A percentile compares a stretch with the other conserved stretches of the same genome.
These are phyloP conservation scores for Phlyctochytrium arcticum DNA, from an alignment of 192 early-diverging fungal species.

Conservation along the genomic window DNA sequence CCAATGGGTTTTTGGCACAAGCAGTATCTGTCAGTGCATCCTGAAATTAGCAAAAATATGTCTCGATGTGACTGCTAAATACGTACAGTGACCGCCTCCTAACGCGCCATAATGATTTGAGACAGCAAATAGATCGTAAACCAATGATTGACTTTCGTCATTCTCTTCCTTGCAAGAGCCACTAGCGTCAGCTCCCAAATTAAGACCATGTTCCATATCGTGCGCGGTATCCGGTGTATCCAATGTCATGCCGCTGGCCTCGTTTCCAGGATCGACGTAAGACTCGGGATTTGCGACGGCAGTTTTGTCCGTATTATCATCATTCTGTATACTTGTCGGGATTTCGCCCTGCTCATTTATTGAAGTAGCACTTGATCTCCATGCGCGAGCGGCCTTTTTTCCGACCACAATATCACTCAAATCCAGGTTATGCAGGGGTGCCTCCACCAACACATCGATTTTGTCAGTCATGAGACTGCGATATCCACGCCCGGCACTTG, in stretches of 20 bases:
- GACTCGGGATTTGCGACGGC: background rate
- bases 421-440: conserved; percentile 62
- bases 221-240: background rate
- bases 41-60: background rate
- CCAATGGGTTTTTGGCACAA: conserved; percentile 64
- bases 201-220: background rate
- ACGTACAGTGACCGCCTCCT: conserved; percentile 74
- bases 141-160: conserved; percentile 9
- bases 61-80: background rate
- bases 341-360: background rate
- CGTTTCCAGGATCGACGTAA: background rate
- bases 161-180: background rate
- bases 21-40: conserved; percentile 56
- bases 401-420: conserved; percentile 43
- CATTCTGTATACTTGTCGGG: background rate
- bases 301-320: background rate
- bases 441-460: conserved; percentile 69
- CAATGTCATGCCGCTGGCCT: no score
- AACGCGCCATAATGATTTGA: conserved; percentile 82
- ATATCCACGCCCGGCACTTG: conserved; percentile 48
- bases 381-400: conserved; percentile 8
- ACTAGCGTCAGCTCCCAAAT: background rate
- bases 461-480: conserved; percentile 64
- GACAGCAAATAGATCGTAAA: conserved; percentile 73
- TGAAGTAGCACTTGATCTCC: background rate